Evolutionary conservation across 208 protist genomes (phyloP).

Genomic region (Eutreptiella sp.): DNA sequence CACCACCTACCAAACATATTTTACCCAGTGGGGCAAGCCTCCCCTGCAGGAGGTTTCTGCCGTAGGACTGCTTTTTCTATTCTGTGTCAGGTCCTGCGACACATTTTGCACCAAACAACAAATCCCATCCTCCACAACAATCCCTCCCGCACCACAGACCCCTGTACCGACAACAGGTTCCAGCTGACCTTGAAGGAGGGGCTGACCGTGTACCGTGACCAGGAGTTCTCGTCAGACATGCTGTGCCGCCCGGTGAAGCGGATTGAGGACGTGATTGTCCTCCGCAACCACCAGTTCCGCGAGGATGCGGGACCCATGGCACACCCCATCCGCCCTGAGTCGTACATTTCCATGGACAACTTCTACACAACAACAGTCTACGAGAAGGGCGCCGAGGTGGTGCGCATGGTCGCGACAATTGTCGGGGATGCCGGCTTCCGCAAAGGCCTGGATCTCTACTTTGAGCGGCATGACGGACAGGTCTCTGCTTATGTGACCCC

Average conservation of each 20-base stretch:
- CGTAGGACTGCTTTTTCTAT: no score
- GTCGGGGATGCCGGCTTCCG: conserved; percentile 23
- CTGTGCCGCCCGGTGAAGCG: conserved; percentile 37
- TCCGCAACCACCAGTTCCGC: conserved; percentile 36
- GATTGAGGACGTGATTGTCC: conserved; percentile 38
- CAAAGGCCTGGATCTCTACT: conserved; percentile 17
- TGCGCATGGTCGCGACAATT: conserved; percentile 38
- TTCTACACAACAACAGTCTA: conserved; percentile 53
- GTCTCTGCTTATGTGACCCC: no score
- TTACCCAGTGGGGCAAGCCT: no score
- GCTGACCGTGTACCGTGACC: conserved; percentile 54
- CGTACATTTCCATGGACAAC: conserved; percentile 50
- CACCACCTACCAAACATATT: no score
- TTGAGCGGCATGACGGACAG: conserved; percentile 14
- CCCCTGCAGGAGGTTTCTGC: no score
- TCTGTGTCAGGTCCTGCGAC: no score
- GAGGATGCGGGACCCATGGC: conserved; percentile 37
- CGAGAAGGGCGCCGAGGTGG: conserved; percentile 47
- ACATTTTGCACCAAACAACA: no score
- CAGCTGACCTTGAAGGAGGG: conserved; percentile 59
- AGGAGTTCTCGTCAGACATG: conserved; percentile 49
- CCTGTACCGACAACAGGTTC: no score
- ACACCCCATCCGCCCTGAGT: conserved; percentile 44
- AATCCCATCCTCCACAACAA: no score
- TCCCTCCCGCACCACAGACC: no score